Percentiles rank a stretch among this genome's conserved stretches.
Evolutionary conservation across 176 grass and related monocot genomes (phyloP).

Genomic region (Oropetium thomaeum): DNA sequence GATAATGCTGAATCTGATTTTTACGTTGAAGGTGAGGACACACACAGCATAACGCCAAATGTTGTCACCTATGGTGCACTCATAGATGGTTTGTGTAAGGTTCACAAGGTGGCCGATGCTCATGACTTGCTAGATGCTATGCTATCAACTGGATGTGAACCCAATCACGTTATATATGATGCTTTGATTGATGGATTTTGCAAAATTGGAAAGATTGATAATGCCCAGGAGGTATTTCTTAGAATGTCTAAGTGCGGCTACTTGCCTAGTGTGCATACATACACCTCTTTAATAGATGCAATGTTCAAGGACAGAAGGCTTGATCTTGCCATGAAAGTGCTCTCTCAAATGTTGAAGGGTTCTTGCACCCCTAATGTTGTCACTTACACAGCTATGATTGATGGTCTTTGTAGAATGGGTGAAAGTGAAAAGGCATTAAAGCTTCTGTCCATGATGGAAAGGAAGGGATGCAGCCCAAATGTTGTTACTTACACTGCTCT

Average conservation of each 20-base stretch:
- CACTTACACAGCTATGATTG: slow-evolving; percentile 95
- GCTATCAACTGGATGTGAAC: slow-evolving; percentile 60
- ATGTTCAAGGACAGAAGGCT: slow-evolving; percentile 90
- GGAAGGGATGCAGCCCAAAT: slow-evolving; percentile 88
- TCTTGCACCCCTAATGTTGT: slow-evolving; percentile 88
- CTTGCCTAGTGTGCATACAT: slow-evolving; percentile 81
- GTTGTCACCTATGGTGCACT: slow-evolving; percentile 93
- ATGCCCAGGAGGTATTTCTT: slow-evolving; percentile 83
- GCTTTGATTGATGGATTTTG: slow-evolving; percentile 89
- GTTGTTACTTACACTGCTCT: slow-evolving; percentile 92
- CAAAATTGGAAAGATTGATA: slow-evolving; percentile 77
- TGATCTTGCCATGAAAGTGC: slow-evolving; percentile 94
- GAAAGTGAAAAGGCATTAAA: slow-evolving; percentile 79
- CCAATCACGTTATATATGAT: slow-evolving; percentile 92
- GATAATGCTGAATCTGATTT: slow-evolving; percentile 49
- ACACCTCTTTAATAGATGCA: slow-evolving; percentile 84
- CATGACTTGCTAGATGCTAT: slow-evolving; percentile 72
- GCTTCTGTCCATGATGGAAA: slow-evolving; percentile 71
- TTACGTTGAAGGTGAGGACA: slow-evolving; percentile 47
- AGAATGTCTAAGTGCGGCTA: slow-evolving; percentile 78
- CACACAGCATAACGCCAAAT: slow-evolving; percentile 54
- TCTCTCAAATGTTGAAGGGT: slow-evolving; percentile 85
- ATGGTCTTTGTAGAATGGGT: slow-evolving; percentile 83
- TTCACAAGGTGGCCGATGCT: slow-evolving; percentile 78
- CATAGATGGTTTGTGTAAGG: slow-evolving; percentile 94